These are phyloP conservation scores for Durusdinium trenchii DNA, from an alignment of 73 alveolate genomes.

Conservation along the genomic window DNA sequence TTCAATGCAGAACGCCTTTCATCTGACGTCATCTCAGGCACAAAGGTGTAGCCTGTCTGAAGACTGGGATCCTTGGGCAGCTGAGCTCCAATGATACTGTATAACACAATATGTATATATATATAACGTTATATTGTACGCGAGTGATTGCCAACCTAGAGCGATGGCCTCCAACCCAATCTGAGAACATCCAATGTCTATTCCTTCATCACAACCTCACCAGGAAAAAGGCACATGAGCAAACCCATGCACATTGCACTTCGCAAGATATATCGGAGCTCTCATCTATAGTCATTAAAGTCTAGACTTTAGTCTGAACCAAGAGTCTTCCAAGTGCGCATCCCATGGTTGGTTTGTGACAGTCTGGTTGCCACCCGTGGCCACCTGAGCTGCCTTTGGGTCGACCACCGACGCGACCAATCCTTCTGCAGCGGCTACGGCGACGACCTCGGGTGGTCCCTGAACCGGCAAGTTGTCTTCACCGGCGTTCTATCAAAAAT, in stretches of 20 bases:
- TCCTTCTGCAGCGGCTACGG: constrained; percentile 34
- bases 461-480: neutral
- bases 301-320: no score
- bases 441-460: neutral
- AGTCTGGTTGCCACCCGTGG: constrained; percentile 57
- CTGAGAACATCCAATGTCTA: no score
- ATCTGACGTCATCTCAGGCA: constrained; percentile 63
- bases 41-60: constrained; percentile 70
- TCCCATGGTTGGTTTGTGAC: constrained; percentile 93
- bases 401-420: constrained; percentile 31
- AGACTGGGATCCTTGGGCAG: constrained; percentile 51
- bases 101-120: no score
- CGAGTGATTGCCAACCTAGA: no score
- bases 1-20: constrained; percentile 43
- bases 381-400: constrained; percentile 70
- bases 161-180: no score
- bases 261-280: no score
- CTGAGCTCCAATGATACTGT: neutral
- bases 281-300: no score
- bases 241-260: no score
- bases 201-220: no score
- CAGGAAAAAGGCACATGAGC: no score
- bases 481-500: neutral
- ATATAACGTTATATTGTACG: no score
- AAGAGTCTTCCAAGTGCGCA: constrained; percentile 69